Base-by-base conservation (phyloP, 2,329 filamentous ascomycete species). In the Microcera coccophila region DNA sequence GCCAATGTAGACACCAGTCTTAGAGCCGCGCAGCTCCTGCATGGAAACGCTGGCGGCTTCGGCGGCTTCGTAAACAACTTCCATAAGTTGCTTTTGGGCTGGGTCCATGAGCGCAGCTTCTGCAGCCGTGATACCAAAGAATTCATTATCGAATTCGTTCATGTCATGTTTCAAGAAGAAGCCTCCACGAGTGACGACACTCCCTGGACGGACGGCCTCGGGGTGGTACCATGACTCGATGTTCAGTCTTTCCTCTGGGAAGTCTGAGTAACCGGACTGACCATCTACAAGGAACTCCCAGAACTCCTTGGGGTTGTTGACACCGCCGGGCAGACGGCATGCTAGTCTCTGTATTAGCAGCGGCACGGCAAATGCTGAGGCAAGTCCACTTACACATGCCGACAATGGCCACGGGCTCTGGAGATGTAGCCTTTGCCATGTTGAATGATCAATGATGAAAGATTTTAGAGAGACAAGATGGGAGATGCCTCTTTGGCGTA, bases 121-220 rank as follows among this genome's bases (percentile, higher is more conserved):
- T 48, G 73, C 70, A 47, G 70, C 65, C 1, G 73, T 74, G n/a
- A 76, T 60, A 33, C 69, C 68, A 54, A 78, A 78, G 52, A 78
- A 78, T 0, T 71, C 69, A 1, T 73, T 73, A 38, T 78, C 74
- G 42, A 78, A 77, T 3, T 63, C 61, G 7, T 64, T 62, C 19
- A 73, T 59, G 42, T 77, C 73, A 15, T 65, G 63, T 35, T 70
- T 65, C 46, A 78, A 59, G 38, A 73, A 74, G 52, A 69, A 68
- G 2, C 62, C 63, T 4, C 62, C 60, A 17, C 49, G 52, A 1
- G 62, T 54, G 38, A 68, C 71, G 45, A 64, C 61, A 37, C 62
- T 59, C 5, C 70, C 70, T 17, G 61, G 66, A 48, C 69, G 70
- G 29, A 65, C 66, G 1, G 67, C 62, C 44, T 71, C 70, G 0